Evolutionary conservation across 345 rosid genomes (phyloP).

Genomic region (Arabis alpina): DNA sequence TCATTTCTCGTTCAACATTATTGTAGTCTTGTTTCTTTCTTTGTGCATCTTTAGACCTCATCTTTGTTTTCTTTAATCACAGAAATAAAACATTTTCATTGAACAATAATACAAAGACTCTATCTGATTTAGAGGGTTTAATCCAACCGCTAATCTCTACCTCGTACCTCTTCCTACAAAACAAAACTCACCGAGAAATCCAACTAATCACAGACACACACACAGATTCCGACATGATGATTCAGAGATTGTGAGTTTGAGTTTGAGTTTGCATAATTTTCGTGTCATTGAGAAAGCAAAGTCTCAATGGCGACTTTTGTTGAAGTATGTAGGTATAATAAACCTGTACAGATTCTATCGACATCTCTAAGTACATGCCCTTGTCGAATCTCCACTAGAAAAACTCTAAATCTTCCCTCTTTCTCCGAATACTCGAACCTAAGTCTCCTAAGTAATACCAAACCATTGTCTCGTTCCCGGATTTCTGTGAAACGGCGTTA

Average conservation of each 20-base stretch:
- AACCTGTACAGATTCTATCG: conserved; percentile 45
- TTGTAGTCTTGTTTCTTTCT: conserved; percentile 8
- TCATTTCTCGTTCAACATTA: not conserved
- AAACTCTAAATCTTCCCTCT: conserved; percentile 44
- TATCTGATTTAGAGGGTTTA: not conserved
- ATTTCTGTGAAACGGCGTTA: conserved; percentile 47
- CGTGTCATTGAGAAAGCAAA: not conserved
- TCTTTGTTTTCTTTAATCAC: not conserved
- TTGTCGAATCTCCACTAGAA: conserved; percentile 46
- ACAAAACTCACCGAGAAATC: conserved; percentile 26
- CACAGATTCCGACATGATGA: conserved; percentile 19
- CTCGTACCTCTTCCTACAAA: not conserved
- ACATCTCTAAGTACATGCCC: conserved; percentile 51
- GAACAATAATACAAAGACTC: not conserved
- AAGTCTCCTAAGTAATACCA: conserved; percentile 39
- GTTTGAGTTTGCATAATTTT: not conserved
- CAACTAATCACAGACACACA: not conserved
- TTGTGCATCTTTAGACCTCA: conserved; percentile 13
- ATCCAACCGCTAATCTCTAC: not conserved
- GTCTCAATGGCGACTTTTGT: conserved; percentile 51
- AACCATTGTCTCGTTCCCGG: conserved; percentile 34
- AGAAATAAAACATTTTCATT: not conserved
- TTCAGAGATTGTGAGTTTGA: conserved; percentile 10
- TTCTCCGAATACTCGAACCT: conserved; percentile 40
- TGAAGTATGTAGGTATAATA: conserved; percentile 42